Percentiles rank a stretch among this genome's conserved stretches.
phyloP scores from a whole-genome alignment of 768 basidiomycete species.

The Pulveroboletus sp. region DNA sequence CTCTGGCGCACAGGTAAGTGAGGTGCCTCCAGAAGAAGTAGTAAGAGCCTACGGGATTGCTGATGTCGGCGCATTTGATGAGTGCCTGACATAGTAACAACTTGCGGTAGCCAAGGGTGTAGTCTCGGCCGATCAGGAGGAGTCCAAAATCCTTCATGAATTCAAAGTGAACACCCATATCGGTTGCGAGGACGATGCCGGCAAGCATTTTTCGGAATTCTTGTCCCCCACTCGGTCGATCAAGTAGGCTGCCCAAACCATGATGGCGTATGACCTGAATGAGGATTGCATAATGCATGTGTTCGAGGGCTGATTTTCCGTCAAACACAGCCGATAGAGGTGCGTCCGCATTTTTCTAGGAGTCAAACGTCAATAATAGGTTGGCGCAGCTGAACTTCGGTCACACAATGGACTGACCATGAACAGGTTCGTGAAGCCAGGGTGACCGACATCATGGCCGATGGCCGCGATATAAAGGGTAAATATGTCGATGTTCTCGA shows the following conservation, averaged over 20 bases:
- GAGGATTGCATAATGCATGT: constrained; percentile 84
- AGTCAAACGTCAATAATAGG: constrained; percentile 3
- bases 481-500: constrained; percentile 72
- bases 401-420: constrained; percentile 56
- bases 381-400: background rate
- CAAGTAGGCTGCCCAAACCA: constrained; percentile 65
- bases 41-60: constrained; percentile 77
- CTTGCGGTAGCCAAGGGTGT: constrained; percentile 44
- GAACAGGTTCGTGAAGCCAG: constrained; percentile 89
- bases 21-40: background rate
- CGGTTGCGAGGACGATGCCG: constrained; percentile 84
- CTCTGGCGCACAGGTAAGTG: constrained; percentile 45
- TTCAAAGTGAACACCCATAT: constrained; percentile 85
- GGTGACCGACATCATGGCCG: constrained; percentile 97
- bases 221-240: constrained; percentile 43
- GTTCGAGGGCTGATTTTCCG: constrained; percentile 85
- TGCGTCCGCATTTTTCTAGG: constrained; percentile 87
- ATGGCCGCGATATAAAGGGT: constrained; percentile 87
- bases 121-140: constrained; percentile 40
- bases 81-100: constrained; percentile 82
- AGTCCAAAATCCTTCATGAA: constrained; percentile 70
- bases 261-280: constrained; percentile 76
- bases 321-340: constrained; percentile 87
- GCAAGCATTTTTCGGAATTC: constrained; percentile 72
- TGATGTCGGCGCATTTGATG: constrained; percentile 97